Percentiles rank a stretch among this genome's conserved stretches.
Evolutionary conservation across 305 asterid species (phyloP).

Genomic region (Plantago rigida): DNA sequence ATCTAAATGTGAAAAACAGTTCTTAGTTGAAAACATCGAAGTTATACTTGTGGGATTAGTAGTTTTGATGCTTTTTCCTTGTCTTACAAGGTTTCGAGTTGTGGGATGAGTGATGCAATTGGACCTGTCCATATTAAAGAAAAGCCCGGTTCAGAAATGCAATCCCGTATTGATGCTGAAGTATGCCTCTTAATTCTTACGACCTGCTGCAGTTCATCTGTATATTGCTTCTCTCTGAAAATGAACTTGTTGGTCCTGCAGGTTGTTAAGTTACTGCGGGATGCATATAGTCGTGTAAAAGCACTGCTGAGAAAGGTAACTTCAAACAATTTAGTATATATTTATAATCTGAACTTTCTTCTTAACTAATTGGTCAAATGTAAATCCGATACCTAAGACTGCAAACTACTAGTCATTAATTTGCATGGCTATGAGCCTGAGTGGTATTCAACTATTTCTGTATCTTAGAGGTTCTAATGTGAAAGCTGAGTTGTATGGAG

Average conservation of each 20-base stretch:
- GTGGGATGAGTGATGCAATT: slow-evolving; percentile 91
- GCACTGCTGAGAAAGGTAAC: slow-evolving; percentile 75
- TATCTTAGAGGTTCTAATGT: too few species aligned
- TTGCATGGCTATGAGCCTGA: too few species aligned
- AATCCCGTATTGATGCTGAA: slow-evolving; percentile 86
- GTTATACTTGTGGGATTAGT: not conserved
- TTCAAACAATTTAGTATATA: slow-evolving; percentile 3
- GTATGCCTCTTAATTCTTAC: slow-evolving; percentile 33
- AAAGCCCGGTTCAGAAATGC: slow-evolving; percentile 89
- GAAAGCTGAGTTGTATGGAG: too few species aligned
- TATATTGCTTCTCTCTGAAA: not conserved
- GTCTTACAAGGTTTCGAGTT: slow-evolving; percentile 52
- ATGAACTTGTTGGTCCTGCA: slow-evolving; percentile 26
- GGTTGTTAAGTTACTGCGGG: slow-evolving; percentile 85
- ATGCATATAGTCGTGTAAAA: slow-evolving; percentile 83
- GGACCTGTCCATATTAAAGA: slow-evolving; percentile 90
- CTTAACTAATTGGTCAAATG: not conserved
- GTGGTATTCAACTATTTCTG: too few species aligned
- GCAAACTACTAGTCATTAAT: not conserved
- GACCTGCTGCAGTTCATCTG: slow-evolving; percentile 13
- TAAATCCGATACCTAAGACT: not conserved
- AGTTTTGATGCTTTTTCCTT: not conserved
- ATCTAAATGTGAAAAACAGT: not conserved
- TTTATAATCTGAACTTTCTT: not conserved
- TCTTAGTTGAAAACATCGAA: not conserved